Percentiles rank a stretch among this genome's conserved stretches.
phyloP scores from a whole-genome alignment of 2,329 filamentous ascomycete species.

The Simplicillium sp. region DNA sequence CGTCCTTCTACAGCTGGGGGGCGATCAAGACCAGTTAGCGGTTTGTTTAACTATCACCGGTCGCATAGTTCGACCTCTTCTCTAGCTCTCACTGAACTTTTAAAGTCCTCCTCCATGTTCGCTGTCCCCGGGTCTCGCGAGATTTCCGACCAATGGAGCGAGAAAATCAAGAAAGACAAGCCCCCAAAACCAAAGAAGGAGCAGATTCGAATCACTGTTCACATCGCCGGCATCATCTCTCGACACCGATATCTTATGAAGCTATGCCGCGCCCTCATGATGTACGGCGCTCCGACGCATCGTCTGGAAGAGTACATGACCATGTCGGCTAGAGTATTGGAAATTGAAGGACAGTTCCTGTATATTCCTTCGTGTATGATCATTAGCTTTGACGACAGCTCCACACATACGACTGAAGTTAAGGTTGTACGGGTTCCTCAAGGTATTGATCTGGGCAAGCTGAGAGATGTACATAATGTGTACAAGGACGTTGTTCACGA shows the following conservation, averaged over 20 bases:
- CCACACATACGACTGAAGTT: constrained; percentile 70
- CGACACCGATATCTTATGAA: constrained; percentile 77
- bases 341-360: constrained; percentile 81
- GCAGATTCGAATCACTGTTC: constrained; percentile 38
- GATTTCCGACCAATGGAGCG: constrained; percentile 32
- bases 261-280: constrained; percentile 79
- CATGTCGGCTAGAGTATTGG: constrained; percentile 80
- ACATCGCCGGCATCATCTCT: constrained; percentile 60
- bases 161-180: constrained; percentile 31
- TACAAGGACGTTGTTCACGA: constrained; percentile 81
- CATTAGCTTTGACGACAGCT: constrained; percentile 72
- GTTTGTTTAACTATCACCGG: constrained; percentile 31
- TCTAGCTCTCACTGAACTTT: constrained; percentile 37
- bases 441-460: constrained; percentile 63
- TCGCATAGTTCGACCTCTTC: constrained; percentile 32
- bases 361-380: constrained; percentile 94
- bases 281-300: constrained; percentile 84
- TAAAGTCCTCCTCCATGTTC: constrained; percentile 45
- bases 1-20: constrained; percentile 26
- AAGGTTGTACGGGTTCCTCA: constrained; percentile 61
- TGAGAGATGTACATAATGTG: constrained; percentile 65
- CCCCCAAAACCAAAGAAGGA: constrained; percentile 26
- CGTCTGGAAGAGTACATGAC: constrained; percentile 85
- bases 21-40: constrained; percentile 23
- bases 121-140: constrained; percentile 35